These are phyloP conservation scores for Pythium angustatum DNA, from an alignment of 352 stramenopile genomes.

Conservation along the genomic window DNA sequence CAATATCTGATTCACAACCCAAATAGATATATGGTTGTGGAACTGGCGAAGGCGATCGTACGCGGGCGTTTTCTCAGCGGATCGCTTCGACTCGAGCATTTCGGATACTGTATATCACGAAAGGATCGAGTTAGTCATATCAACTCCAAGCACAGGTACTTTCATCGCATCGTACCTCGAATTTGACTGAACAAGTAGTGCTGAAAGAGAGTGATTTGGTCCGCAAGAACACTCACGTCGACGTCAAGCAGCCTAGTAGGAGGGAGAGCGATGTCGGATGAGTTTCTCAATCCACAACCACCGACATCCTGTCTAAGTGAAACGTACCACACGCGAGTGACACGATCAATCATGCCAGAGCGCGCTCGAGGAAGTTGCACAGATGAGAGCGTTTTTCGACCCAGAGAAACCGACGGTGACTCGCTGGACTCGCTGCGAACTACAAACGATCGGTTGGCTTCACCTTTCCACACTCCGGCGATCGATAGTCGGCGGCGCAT, in stretches of 20 bases:
- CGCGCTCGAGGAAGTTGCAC: slow-evolving; percentile 17
- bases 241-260: slow-evolving; percentile 67
- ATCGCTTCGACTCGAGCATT: slow-evolving; percentile 72
- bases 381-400: slow-evolving; percentile 27
- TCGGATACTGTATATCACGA: slow-evolving; percentile 55
- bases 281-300: not conserved
- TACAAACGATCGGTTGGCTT: slow-evolving; percentile 62
- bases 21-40: slow-evolving; percentile 87
- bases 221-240: slow-evolving; percentile 72
- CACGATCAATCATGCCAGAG: slow-evolving; percentile 27
- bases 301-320: not conserved
- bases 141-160: no score
- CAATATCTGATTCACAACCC: slow-evolving; percentile 85
- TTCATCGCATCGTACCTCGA: no score
- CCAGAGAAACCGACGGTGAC: slow-evolving; percentile 32
- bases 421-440: slow-evolving; percentile 45
- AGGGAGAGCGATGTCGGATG: not conserved
- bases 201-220: slow-evolving; percentile 86
- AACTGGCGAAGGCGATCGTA: slow-evolving; percentile 82
- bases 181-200: slow-evolving; percentile 90
- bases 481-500: slow-evolving; percentile 76
- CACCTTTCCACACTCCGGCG: slow-evolving; percentile 68
- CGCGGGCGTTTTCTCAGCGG: slow-evolving; percentile 73
- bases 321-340: slow-evolving; percentile 59
- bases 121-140: not conserved